Evolutionary conservation across 495 filamentous ascomycete species (phyloP).

Genomic region (Penicillium lagena): DNA sequence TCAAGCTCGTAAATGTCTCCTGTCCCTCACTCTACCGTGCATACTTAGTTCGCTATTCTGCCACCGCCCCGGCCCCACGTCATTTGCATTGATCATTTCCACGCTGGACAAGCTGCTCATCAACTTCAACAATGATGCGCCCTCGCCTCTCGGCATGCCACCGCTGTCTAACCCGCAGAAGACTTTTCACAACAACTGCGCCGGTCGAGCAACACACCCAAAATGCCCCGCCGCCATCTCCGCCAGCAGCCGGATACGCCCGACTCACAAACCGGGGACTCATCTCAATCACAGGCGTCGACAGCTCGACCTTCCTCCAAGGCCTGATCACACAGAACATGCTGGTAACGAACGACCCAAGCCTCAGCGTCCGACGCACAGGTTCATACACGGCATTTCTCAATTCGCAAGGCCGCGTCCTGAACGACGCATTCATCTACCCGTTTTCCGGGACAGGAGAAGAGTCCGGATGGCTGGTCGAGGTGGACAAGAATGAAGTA

Average conservation of each 20-base stretch:
- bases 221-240: constrained; percentile 13
- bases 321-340: constrained; percentile 78
- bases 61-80: constrained; percentile 23
- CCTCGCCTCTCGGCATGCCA: constrained; percentile 21
- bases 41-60: constrained; percentile 14
- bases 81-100: constrained; percentile 11
- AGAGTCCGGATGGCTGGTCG: constrained; percentile 66
- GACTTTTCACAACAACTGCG: constrained; percentile 27
- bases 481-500: constrained; percentile 66
- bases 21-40: background rate
- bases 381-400: constrained; percentile 78
- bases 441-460: constrained; percentile 36
- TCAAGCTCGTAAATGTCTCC: background rate
- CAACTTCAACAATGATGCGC: constrained; percentile 25
- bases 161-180: constrained; percentile 17
- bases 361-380: constrained; percentile 18
- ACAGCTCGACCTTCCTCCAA: constrained; percentile 80
- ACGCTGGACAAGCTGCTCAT: background rate
- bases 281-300: constrained; percentile 69
- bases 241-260: constrained; percentile 36
- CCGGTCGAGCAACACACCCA: constrained; percentile 8
- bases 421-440: constrained; percentile 90
- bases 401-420: constrained; percentile 72
- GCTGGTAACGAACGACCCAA: constrained; percentile 35
- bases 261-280: constrained; percentile 65